Conservation (phyloP, 202 grass and related monocot genomes). For the Schoenoplectus tabernaemontani region DNA sequence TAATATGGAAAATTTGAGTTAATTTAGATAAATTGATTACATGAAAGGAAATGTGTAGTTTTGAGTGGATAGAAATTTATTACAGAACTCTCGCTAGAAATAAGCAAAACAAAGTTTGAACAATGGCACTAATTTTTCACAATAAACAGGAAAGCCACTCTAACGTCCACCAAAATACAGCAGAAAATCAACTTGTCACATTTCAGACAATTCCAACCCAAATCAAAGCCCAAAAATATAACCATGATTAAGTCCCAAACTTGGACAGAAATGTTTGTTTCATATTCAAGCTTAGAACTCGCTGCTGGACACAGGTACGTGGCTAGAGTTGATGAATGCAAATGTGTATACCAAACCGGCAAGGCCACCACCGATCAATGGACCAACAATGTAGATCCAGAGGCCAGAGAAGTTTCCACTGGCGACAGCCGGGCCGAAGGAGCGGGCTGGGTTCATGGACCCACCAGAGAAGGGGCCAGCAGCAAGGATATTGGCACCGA, state of each 20-base stretch:
- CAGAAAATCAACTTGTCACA: neutral
- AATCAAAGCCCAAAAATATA: neutral
- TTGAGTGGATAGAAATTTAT: neutral
- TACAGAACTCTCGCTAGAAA: constrained; percentile 2
- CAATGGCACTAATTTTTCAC: neutral
- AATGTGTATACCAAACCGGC: constrained; percentile 54
- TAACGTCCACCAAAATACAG: neutral
- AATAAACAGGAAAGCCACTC: neutral
- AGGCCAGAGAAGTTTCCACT: constrained; percentile 48
- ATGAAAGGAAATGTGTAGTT: neutral
- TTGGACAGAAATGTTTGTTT: neutral
- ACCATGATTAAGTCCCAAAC: neutral
- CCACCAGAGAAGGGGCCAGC: constrained; percentile 77
- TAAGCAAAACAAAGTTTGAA: neutral
- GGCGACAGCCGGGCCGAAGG: constrained; percentile 51
- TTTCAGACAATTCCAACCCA: constrained; percentile 9
- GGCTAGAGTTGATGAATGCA: constrained; percentile 44
- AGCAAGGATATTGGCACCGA: constrained; percentile 75
- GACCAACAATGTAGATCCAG: constrained; percentile 74
- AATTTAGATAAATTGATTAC: neutral
- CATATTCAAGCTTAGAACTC: constrained; percentile 13
- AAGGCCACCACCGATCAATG: constrained; percentile 49
- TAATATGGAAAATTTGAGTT: neutral
- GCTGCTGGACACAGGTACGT: constrained; percentile 32
- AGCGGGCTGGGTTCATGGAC: constrained; percentile 86